phyloP scores from a whole-genome alignment of 768 basidiomycete genomes.

The Agaricus bisporus region DNA sequence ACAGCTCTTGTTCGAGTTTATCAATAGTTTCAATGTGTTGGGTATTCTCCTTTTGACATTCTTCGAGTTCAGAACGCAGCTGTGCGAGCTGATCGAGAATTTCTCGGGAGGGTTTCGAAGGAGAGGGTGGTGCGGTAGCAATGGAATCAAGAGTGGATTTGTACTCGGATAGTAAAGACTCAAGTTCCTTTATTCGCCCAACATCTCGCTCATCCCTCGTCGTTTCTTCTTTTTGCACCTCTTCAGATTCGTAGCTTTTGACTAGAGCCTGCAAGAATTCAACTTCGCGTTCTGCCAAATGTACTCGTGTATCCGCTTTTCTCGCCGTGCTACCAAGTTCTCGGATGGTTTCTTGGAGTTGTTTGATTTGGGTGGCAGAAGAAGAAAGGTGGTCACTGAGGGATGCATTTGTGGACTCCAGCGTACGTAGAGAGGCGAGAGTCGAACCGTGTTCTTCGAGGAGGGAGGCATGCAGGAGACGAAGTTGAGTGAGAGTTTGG shows the following conservation, averaged over 20 bases:
- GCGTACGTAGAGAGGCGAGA: constrained; percentile 42
- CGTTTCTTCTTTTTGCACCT: constrained; percentile 28
- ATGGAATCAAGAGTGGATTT: constrained; percentile 43
- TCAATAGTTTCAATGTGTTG: constrained; percentile 52
- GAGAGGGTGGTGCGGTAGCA: constrained; percentile 14
- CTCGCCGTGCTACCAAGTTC: constrained; percentile 30
- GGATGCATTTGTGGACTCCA: constrained; percentile 46
- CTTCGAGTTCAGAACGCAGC: constrained; percentile 5
- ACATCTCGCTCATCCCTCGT: constrained; percentile 29
- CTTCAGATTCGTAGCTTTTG: constrained; percentile 61
- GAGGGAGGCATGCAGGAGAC: constrained; percentile 54
- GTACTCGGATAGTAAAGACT: constrained; percentile 48
- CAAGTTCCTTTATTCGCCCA: constrained; percentile 48
- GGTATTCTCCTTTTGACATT: constrained; percentile 9
- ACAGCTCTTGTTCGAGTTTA: constrained; percentile 69
- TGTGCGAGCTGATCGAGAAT: constrained; percentile 6
- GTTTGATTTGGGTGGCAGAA: constrained; percentile 23
- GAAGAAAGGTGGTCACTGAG: constrained; percentile 31
- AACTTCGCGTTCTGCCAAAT: constrained; percentile 50
- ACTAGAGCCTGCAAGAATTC: constrained; percentile 63
- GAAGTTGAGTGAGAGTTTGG: constrained; percentile 52
- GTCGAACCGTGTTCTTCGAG: constrained; percentile 65
- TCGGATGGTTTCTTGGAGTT: constrained; percentile 30
- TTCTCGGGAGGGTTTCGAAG: constrained; percentile 11
- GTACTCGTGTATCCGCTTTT: constrained; percentile 24